A percentile compares a stretch with the other conserved stretches of the same genome.
These are phyloP conservation scores for Fraxinus dipetala DNA, from an alignment of 305 asterid species.

Conservation along the genomic window DNA sequence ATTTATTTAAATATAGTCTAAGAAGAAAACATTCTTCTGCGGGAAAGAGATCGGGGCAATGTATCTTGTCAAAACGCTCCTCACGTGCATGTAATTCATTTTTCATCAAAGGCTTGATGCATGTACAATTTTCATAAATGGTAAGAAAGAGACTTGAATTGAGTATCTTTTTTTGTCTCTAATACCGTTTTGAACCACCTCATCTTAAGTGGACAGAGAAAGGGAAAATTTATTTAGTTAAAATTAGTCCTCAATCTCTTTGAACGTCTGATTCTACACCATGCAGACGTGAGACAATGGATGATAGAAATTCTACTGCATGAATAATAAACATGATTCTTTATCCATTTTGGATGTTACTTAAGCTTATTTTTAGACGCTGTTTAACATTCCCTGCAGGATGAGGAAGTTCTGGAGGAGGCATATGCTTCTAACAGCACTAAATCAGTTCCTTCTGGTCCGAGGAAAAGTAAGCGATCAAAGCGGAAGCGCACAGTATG, in stretches of 20 bases:
- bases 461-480: constrained; percentile 82
- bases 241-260: neutral
- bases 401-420: constrained; percentile 65
- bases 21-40: too few relatives aligned
- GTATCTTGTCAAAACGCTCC: neutral
- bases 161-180: neutral
- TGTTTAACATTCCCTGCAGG: constrained; percentile 40
- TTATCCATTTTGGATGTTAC: constrained; percentile 1
- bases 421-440: constrained; percentile 61
- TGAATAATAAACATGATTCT: neutral
- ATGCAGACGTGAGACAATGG: neutral
- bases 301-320: neutral
- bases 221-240: neutral
- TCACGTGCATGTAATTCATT: neutral
- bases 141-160: neutral
- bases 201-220: neutral
- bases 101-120: neutral
- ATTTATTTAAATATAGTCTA: neutral
- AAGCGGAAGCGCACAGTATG: constrained; percentile 82
- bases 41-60: too few relatives aligned
- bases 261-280: neutral
- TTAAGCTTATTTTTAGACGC: neutral
- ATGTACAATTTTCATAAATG: neutral
- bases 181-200: neutral
- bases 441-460: constrained; percentile 61